These are phyloP conservation scores for Metschnikowia santaceciliae DNA, from an alignment of 805 yeast genomes.

Conservation along the genomic window DNA sequence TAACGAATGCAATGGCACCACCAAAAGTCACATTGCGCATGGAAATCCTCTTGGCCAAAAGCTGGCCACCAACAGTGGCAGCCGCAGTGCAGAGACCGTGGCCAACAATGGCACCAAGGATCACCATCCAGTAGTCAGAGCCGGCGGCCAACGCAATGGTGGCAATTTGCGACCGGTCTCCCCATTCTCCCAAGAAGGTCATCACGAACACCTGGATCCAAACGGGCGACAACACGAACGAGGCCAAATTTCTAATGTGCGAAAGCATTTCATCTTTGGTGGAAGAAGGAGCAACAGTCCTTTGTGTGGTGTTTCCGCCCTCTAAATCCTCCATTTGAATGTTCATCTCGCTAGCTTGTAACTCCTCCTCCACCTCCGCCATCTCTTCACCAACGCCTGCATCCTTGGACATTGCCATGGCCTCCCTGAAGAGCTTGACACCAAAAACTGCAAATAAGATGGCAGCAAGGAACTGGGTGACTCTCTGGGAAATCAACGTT, in stretches of 20 bases:
- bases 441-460: slow-evolving; percentile 81
- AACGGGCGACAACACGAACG: slow-evolving; percentile 72
- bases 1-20: slow-evolving; percentile 82
- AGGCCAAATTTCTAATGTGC: slow-evolving; percentile 52
- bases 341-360: slow-evolving; percentile 60
- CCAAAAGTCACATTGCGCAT: slow-evolving; percentile 89
- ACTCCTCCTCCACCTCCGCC: slow-evolving; percentile 95
- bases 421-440: slow-evolving; percentile 70
- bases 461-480: slow-evolving; percentile 81
- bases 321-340: slow-evolving; percentile 54
- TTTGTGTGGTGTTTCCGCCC: slow-evolving; percentile 37
- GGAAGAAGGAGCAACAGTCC: slow-evolving; percentile 8
- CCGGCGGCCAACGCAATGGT: slow-evolving; percentile 99
- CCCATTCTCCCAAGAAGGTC: slow-evolving; percentile 99
- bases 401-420: slow-evolving; percentile 71
- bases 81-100: slow-evolving; percentile 83
- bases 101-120: slow-evolving; percentile 84
- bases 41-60: slow-evolving; percentile 82
- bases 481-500: slow-evolving; percentile 68
- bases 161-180: slow-evolving; percentile 96
- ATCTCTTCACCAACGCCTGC: slow-evolving; percentile 91
- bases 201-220: slow-evolving; percentile 94
- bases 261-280: slow-evolving; percentile 19
- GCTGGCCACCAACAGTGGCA: slow-evolving; percentile 92
- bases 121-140: slow-evolving; percentile 83